These are phyloP conservation scores for Halenospora varia DNA, from an alignment of 495 filamentous ascomycete genomes.

Conservation along the genomic window DNA sequence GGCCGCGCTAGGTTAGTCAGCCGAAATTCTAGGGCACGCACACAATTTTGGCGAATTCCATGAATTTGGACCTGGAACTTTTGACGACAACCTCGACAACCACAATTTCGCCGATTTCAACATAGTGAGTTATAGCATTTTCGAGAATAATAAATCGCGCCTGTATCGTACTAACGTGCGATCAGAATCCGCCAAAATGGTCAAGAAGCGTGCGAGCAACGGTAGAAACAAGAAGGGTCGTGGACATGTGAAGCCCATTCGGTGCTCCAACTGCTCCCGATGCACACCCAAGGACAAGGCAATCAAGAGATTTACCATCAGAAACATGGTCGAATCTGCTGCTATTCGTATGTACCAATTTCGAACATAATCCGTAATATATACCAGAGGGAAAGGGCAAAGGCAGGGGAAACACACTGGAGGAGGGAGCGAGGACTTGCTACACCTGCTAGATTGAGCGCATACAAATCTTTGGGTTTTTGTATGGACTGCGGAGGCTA, in stretches of 20 bases:
- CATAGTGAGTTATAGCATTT: neutral
- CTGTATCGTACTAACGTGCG: neutral
- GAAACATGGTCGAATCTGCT: constrained; percentile 99
- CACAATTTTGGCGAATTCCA: neutral
- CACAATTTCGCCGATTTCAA: constrained; percentile 5
- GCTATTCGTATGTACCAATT: constrained; percentile 99
- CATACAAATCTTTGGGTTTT: too few species aligned
- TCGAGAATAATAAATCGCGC: too few species aligned
- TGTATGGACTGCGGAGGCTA: constrained; percentile 4
- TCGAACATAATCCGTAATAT: too few species aligned
- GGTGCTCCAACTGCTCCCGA: constrained; percentile 99
- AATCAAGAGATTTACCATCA: constrained; percentile 99
- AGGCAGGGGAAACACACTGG: too few species aligned
- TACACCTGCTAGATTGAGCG: too few species aligned
- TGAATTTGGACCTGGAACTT: neutral
- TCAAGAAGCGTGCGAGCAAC: constrained; percentile 98
- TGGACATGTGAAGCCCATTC: constrained; percentile 88
- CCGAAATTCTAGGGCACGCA: neutral
- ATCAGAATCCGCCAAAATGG: constrained; percentile 78
- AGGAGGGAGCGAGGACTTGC: too few species aligned
- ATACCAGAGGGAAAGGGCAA: too few species aligned
- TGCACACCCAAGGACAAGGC: constrained; percentile 99
- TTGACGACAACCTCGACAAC: neutral
- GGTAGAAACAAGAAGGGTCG: constrained; percentile 99
- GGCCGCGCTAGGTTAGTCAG: neutral